Conservation (phyloP, 169 alveolate species). For the Plasmodium malariae region DNA sequence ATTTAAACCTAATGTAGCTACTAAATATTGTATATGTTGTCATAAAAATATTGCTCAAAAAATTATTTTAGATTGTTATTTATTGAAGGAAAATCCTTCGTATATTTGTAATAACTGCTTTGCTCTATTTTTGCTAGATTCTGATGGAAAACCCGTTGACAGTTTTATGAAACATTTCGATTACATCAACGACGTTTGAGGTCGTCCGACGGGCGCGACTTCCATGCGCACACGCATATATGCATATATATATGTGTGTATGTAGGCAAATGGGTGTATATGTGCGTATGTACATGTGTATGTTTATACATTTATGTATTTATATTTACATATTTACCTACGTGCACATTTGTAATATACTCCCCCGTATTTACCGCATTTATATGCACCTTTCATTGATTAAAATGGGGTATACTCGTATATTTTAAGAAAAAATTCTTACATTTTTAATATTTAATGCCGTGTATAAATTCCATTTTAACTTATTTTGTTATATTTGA, state of each 20-base stretch:
- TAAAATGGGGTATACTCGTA: too few relatives aligned
- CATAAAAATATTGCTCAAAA: slow-evolving; percentile 81
- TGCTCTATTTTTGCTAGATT: slow-evolving; percentile 74
- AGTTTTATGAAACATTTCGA: slow-evolving; percentile 51
- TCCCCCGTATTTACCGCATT: neutral
- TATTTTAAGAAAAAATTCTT: too few relatives aligned
- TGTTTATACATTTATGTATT: neutral
- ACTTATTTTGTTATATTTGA: too few relatives aligned
- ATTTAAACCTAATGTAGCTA: slow-evolving; percentile 82
- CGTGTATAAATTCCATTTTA: too few relatives aligned
- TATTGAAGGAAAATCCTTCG: slow-evolving; percentile 87
- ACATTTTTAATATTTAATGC: too few relatives aligned
- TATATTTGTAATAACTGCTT: slow-evolving; percentile 87
- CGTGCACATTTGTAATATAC: neutral
- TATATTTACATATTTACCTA: neutral
- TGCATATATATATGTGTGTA: slow-evolving; percentile 1
- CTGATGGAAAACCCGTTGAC: slow-evolving; percentile 62
- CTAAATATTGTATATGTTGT: slow-evolving; percentile 84
- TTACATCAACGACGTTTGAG: slow-evolving; percentile 69
- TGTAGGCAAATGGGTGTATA: neutral
- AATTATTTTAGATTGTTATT: slow-evolving; percentile 82
- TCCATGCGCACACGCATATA: too few relatives aligned
- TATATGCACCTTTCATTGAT: too few relatives aligned
- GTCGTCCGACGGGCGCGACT: neutral
- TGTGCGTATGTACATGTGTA: slow-evolving; percentile 1